phyloP scores from a whole-genome alignment of 169 alveolate species.

The Eimeria brunetti region DNA sequence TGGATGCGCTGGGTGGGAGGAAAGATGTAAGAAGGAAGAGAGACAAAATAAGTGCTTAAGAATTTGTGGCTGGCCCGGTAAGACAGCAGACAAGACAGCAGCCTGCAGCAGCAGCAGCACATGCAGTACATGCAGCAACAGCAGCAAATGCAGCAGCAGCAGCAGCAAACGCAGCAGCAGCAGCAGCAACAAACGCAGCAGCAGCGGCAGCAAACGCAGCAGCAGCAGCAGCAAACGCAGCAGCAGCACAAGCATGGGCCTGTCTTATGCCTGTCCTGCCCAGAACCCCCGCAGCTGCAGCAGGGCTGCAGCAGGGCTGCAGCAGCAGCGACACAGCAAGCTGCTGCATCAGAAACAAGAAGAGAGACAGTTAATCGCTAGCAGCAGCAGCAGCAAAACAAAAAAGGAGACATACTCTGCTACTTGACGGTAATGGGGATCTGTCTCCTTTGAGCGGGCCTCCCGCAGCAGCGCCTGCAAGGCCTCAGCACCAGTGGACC shows the following conservation, averaged over 20 bases:
- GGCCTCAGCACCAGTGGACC: conserved; percentile 43
- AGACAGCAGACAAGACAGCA: background rate
- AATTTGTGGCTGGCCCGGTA: conserved; percentile 42
- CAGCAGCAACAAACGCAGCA: background rate
- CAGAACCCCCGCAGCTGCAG: no score
- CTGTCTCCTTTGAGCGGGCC: background rate
- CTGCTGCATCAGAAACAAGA: no score
- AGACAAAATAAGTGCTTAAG: conserved; percentile 27
- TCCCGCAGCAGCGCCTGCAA: conserved; percentile 57
- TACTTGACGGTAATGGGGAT: conserved; percentile 5
- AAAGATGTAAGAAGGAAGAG: conserved; percentile 26
- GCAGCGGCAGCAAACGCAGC: background rate
- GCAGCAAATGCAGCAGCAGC: no score
- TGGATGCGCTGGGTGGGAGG: conserved; percentile 52
- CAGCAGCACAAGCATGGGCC: no score
- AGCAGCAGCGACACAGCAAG: background rate
- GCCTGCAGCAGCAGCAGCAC: background rate
- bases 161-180: background rate
- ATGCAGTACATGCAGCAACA: background rate
- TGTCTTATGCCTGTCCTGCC: no score
- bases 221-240: background rate
- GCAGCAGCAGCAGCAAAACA: background rate
- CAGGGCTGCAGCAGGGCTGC: background rate
- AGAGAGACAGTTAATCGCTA: no score
- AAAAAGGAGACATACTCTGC: background rate